Conservation (phyloP, 495 filamentous ascomycete genomes). For the Thermothielavioides terrestris region DNA sequence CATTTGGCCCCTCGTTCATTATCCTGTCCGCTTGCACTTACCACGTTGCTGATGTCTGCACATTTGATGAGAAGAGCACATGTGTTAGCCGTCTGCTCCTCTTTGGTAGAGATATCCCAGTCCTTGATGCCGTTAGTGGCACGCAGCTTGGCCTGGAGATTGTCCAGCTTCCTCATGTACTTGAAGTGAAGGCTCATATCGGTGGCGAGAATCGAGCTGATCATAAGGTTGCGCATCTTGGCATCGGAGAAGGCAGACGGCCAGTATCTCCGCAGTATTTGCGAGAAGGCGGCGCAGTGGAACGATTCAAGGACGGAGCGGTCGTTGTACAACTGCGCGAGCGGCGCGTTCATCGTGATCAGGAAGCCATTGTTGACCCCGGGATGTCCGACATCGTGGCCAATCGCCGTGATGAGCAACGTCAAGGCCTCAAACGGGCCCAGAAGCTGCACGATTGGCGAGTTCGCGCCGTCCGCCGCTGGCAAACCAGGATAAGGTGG, state of each 20-base stretch:
- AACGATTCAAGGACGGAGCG: slow-evolving; percentile 95
- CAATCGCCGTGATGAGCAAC: slow-evolving; percentile 86
- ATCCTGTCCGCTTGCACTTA: slow-evolving; percentile 39
- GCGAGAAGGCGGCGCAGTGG: slow-evolving; percentile 94
- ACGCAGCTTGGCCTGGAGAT: slow-evolving; percentile 65
- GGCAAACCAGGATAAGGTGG: slow-evolving; percentile 49
- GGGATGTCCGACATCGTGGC: slow-evolving; percentile 94
- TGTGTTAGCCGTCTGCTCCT: slow-evolving; percentile 63
- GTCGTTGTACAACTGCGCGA: slow-evolving; percentile 98
- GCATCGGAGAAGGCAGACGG: slow-evolving; percentile 64
- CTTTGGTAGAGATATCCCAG: slow-evolving; percentile 63
- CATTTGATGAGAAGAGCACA: slow-evolving; percentile 95
- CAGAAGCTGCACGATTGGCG: slow-evolving; percentile 64
- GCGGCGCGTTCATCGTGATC: slow-evolving; percentile 81
- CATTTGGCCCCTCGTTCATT: no score
- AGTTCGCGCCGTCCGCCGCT: slow-evolving; percentile 29
- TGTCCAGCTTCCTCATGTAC: slow-evolving; percentile 78
- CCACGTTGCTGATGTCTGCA: slow-evolving; percentile 97
- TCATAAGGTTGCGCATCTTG: slow-evolving; percentile 79
- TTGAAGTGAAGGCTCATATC: slow-evolving; percentile 96
- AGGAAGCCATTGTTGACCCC: slow-evolving; percentile 98
- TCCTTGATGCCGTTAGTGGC: slow-evolving; percentile 52
- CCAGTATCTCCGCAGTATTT: slow-evolving; percentile 92
- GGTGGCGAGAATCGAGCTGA: slow-evolving; percentile 89
- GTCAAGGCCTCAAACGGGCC: slow-evolving; percentile 81